Conservation (phyloP, 768 basidiomycete genomes). For the Multifurca ochricompacta region DNA sequence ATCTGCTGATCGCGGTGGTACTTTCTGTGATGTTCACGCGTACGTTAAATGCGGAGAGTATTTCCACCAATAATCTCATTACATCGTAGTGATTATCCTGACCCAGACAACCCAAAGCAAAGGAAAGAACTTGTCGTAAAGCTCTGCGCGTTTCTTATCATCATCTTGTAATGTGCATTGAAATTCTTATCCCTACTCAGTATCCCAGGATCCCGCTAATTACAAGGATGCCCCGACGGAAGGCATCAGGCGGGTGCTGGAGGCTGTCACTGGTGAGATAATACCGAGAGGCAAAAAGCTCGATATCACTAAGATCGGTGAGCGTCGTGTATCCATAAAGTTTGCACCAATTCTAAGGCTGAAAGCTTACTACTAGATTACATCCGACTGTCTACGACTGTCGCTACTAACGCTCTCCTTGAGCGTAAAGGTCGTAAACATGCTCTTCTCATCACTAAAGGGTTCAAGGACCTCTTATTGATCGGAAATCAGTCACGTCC, state of each 20-base stretch:
- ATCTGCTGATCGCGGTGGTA: constrained; percentile 85
- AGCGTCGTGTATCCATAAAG: constrained; percentile 17
- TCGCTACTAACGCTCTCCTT: constrained; percentile 91
- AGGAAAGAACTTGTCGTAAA: constrained; percentile 85
- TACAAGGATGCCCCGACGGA: constrained; percentile 93
- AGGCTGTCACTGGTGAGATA: constrained; percentile 59
- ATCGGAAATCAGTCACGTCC: constrained; percentile 96
- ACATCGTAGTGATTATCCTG: constrained; percentile 56
- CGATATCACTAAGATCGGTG: constrained; percentile 76
- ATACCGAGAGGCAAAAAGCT: constrained; percentile 62
- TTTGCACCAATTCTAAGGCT: background rate
- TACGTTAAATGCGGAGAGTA: constrained; percentile 28
- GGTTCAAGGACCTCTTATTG: constrained; percentile 84
- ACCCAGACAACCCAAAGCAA: constrained; percentile 50
- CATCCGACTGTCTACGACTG: constrained; percentile 87
- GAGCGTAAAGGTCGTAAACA: constrained; percentile 93
- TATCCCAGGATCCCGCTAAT: constrained; percentile 83
- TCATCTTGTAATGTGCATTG: background rate
- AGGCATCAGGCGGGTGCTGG: constrained; percentile 81
- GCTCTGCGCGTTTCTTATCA: constrained; percentile 46
- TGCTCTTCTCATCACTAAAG: constrained; percentile 83
- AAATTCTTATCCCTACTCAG: constrained; percentile 31
- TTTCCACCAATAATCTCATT: background rate
- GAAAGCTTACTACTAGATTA: constrained; percentile 49
- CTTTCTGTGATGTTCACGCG: constrained; percentile 88